Conservation (phyloP, 257 asterid genomes). For the Solanum piurae region DNA sequence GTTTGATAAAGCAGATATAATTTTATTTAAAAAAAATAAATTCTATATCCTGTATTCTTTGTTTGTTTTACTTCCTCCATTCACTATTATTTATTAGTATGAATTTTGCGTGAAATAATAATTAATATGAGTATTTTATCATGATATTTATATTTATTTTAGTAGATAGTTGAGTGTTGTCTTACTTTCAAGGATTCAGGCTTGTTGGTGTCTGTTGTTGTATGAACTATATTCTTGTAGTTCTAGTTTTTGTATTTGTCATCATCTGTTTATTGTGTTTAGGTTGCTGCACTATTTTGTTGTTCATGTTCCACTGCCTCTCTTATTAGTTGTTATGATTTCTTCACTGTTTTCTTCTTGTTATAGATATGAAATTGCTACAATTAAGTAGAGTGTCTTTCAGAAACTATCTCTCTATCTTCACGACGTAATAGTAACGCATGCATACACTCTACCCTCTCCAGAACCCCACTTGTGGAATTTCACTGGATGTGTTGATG, state of each 20-base stretch:
- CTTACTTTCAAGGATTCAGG: neutral
- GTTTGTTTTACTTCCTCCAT: neutral
- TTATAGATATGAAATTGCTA: neutral
- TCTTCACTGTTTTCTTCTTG: too few relatives aligned
- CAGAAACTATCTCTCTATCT: too few relatives aligned
- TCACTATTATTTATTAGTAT: neutral
- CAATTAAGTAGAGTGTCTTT: too few relatives aligned
- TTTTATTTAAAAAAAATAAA: neutral
- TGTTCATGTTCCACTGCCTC: too few relatives aligned
- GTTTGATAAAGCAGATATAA: neutral
- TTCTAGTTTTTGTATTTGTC: too few relatives aligned
- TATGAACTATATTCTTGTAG: too few relatives aligned
- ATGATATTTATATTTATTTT: too few relatives aligned
- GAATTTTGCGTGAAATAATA: neutral
- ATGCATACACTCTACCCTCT: too few relatives aligned
- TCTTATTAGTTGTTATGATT: neutral
- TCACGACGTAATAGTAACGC: accelerated
- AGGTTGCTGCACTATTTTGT: neutral
- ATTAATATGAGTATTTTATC: too few relatives aligned
- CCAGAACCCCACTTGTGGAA: neutral
- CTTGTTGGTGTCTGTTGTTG: neutral
- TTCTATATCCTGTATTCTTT: neutral
- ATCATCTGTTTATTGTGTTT: neutral
- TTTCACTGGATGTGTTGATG: too few relatives aligned
- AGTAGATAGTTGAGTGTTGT: neutral